A percentile compares a stretch with the other conserved stretches of the same genome.
These are phyloP conservation scores for Sphaerulina populicola DNA, from an alignment of 2,329 filamentous ascomycete species.

Conservation along the genomic window DNA sequence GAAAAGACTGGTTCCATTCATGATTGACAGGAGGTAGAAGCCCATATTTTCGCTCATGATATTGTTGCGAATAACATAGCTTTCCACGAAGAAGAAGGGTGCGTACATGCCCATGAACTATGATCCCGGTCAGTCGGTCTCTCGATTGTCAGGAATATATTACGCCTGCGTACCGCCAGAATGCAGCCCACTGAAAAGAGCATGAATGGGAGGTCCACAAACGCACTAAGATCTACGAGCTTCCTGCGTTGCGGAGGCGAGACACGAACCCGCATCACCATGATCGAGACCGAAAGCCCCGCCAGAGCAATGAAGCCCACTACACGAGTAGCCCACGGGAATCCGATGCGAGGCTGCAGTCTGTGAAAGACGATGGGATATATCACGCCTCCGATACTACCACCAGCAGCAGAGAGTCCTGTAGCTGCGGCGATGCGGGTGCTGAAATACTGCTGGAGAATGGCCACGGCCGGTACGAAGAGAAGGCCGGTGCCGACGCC, in stretches of 20 bases:
- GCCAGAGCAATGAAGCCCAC: slow-evolving; percentile 40
- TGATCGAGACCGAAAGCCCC: slow-evolving; percentile 35
- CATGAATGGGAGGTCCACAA: slow-evolving; percentile 36
- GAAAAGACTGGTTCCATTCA: neutral
- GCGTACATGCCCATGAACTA: slow-evolving; percentile 31
- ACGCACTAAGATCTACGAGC: slow-evolving; percentile 16
- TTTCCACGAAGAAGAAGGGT: slow-evolving; percentile 51
- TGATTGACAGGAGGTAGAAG: slow-evolving; percentile 53
- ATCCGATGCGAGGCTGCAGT: slow-evolving; percentile 44
- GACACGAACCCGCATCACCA: neutral
- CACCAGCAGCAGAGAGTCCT: slow-evolving; percentile 51
- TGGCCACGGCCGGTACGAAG: slow-evolving; percentile 8
- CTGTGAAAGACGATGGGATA: slow-evolving; percentile 44
- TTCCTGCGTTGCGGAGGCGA: slow-evolving; percentile 2
- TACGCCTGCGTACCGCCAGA: slow-evolving; percentile 28
- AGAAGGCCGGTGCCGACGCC: slow-evolving; percentile 8
- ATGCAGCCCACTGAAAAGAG: slow-evolving; percentile 35
- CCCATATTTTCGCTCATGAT: slow-evolving; percentile 39
- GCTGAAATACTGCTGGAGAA: slow-evolving; percentile 26
- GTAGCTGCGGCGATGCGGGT: slow-evolving; percentile 38
- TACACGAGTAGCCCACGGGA: slow-evolving; percentile 47
- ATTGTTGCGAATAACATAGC: slow-evolving; percentile 44
- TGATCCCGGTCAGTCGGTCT: too few species aligned
- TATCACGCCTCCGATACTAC: slow-evolving; percentile 48
- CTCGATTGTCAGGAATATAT: too few species aligned